Percentiles rank a stretch among this genome's conserved stretches.
Evolutionary conservation across 768 basidiomycete genomes (phyloP).

Genomic region (Mrakia blollopis): DNA sequence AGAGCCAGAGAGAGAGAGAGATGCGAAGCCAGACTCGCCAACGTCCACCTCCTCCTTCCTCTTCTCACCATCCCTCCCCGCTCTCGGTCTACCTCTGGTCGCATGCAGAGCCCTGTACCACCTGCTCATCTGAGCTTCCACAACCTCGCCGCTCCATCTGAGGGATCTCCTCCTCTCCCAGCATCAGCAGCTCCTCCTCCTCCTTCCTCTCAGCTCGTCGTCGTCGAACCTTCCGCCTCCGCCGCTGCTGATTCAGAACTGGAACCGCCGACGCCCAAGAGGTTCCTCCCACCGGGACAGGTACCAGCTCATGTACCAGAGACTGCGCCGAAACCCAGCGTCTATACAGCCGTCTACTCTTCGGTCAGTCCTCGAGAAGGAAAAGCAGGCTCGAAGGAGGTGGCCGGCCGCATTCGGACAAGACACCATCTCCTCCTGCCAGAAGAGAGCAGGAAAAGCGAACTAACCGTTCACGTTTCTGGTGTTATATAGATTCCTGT

Average conservation of each 20-base stretch:
- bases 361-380: constrained; percentile 39
- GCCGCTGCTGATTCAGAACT: background rate
- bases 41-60: background rate
- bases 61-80: background rate
- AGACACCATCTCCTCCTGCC: background rate
- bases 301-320: background rate
- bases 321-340: constrained; percentile 5
- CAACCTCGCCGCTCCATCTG: background rate
- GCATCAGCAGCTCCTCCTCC: background rate
- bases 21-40: background rate
- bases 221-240: too few species aligned
- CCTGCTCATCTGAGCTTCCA: background rate
- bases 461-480: background rate
- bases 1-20: too few species aligned
- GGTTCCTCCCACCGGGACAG: background rate
- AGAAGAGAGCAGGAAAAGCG: background rate
- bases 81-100: background rate
- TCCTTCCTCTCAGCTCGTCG: background rate
- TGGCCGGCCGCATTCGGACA: constrained; percentile 1
- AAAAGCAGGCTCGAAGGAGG: background rate
- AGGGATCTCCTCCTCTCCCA: background rate
- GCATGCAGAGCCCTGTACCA: background rate
- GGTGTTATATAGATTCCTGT: constrained; percentile 58
- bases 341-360: constrained; percentile 45
- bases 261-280: background rate